Evolutionary conservation across 495 filamentous ascomycete species (phyloP).

Genomic region (Immersiella caudata): DNA sequence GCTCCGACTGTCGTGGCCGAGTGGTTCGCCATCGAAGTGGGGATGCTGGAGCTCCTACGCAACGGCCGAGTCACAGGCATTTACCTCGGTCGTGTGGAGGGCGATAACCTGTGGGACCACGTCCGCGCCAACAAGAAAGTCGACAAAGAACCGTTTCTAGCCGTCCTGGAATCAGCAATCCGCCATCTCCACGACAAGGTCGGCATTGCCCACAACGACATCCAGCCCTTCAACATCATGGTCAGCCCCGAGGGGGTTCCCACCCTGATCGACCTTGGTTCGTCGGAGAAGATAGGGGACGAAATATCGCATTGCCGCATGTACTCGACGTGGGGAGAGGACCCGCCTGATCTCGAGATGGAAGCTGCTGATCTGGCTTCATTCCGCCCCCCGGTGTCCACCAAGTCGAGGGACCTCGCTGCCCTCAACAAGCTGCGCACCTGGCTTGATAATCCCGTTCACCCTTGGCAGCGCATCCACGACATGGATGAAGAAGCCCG

Average conservation of each 20-base stretch:
- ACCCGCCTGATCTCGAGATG: slow-evolving; percentile 1
- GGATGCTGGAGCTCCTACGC: slow-evolving; percentile 9
- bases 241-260: slow-evolving; percentile 4
- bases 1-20: not conserved
- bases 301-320: not conserved
- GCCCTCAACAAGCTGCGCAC: slow-evolving; percentile 9
- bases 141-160: slow-evolving; percentile 11
- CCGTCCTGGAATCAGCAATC: not conserved
- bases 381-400: not conserved
- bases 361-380: not conserved
- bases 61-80: slow-evolving; percentile 10
- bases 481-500: too few relatives aligned
- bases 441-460: slow-evolving; percentile 16
- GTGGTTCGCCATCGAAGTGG: slow-evolving; percentile 2
- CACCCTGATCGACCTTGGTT: slow-evolving; percentile 12
- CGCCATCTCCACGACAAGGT: slow-evolving; percentile 10
- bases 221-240: slow-evolving; percentile 14
- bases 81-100: not conserved
- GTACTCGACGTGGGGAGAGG: slow-evolving; percentile 10
- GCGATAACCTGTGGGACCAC: slow-evolving; percentile 13
- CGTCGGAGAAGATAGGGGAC: not conserved
- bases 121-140: not conserved
- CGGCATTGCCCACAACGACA: slow-evolving; percentile 15
- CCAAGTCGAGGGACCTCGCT: slow-evolving; percentile 8
- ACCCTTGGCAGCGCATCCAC: not conserved